A percentile compares a stretch with the other conserved stretches of the same genome.
Evolutionary conservation across 345 rosid species (phyloP).

Genomic region (Moricandia moricandioides): DNA sequence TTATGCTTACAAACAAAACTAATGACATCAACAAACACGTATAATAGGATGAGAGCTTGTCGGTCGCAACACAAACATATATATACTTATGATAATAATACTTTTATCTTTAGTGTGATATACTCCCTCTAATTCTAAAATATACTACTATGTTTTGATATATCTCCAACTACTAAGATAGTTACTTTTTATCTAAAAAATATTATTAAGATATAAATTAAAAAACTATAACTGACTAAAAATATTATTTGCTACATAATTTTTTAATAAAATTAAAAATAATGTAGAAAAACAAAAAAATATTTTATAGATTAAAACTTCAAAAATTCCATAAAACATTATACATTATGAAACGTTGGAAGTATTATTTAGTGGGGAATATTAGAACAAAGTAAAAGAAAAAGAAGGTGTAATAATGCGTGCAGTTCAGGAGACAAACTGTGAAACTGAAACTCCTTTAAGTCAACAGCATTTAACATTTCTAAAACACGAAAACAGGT

Average conservation of each 20-base stretch:
- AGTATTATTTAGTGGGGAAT: conserved; percentile 5
- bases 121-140: no score
- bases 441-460: conserved; percentile 17
- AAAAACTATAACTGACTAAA: no score
- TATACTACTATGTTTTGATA: no score
- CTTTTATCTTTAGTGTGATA: neutral
- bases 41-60: conserved; percentile 14
- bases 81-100: neutral
- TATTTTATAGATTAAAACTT: no score
- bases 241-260: no score
- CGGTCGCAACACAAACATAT: conserved; percentile 27
- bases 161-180: no score
- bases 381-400: conserved; percentile 17
- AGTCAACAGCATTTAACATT: conserved; percentile 5
- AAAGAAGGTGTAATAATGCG: conserved; percentile 9
- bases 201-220: no score
- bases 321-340: no score
- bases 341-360: no score
- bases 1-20: conserved; percentile 6
- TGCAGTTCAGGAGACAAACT: conserved; percentile 33
- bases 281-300: no score
- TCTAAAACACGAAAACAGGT: neutral
- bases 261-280: no score
- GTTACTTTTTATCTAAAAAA: no score
- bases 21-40: conserved; percentile 27